Evolutionary conservation across 257 asterid genomes (phyloP), one percentile per base, ranked within the genome.

Genomic region (Paulownia fortunei): DNA sequence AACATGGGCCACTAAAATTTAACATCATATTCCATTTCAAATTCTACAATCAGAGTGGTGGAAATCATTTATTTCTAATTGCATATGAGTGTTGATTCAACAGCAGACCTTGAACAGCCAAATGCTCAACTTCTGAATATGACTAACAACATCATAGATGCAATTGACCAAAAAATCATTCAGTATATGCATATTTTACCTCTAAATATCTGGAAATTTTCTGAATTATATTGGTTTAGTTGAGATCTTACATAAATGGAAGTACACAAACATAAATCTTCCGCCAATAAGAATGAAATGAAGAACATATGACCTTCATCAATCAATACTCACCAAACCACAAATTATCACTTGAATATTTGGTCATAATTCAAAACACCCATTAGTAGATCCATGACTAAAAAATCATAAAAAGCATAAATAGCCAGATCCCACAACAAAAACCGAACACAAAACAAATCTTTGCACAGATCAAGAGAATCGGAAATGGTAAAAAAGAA

Each of bases 381-480:
- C 80, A 82, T 42, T 18, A 34, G 19, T 79, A 76, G 85, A 81
- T 80, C 84, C 81, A 74, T 54, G 16, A 62, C 71, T 11, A 65
- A 8, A 65, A 52, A 13, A 10, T 19, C 59, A 55, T 11, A 32
- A 73, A 66, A 49, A 47, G 24, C 79, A 76, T 6, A 60, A 59
- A 42, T 16, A 72, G 49, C 72, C 39, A 69, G 81, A 82, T 79
- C 79, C 51, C 78, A 55, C 13, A 19, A 54, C 44, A 73, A 42
- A 18, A 34, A 23, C 15, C 7, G 32, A 19, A 27, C 52, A 46
- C 23, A 64, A 71, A 44, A 16, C 8, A 26, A 72, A 23, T 26
- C 15, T 52, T 27, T 2, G 27, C 49, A 75, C 65, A 68, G 79
- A 80, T 72, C 75, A 51, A 66, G 46, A 70, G 10, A 60, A 72